These are phyloP conservation scores for Dendrocalamus sinicus DNA, from an alignment of 176 grass and related monocot species.

Conservation along the genomic window DNA sequence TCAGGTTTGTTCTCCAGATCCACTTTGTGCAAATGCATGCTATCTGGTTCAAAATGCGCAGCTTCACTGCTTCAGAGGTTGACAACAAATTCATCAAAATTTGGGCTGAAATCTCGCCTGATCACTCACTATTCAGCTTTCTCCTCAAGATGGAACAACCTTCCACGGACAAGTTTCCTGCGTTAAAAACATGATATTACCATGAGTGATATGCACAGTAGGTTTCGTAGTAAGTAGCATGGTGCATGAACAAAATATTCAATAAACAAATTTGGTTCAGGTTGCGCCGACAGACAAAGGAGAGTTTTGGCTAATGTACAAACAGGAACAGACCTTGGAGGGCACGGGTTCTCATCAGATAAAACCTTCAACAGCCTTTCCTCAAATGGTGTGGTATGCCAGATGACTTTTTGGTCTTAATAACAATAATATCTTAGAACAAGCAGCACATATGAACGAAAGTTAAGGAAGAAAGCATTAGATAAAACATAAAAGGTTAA, in stretches of 20 bases:
- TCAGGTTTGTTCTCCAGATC: neutral
- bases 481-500: neutral
- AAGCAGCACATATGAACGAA: neutral
- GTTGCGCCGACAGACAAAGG: neutral
- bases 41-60: neutral
- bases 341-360: constrained; percentile 50
- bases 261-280: constrained; percentile 3
- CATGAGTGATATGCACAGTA: neutral
- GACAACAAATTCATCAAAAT: neutral
- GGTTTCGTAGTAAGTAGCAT: neutral
- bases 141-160: constrained; percentile 24
- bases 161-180: constrained; percentile 35
- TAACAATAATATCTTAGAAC: constrained; percentile 19
- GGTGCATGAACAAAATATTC: neutral
- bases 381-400: constrained; percentile 78
- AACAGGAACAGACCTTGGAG: constrained; percentile 53
- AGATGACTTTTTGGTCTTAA: constrained; percentile 77
- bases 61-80: neutral
- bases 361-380: constrained; percentile 77
- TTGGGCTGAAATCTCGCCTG: neutral
- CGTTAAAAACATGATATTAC: neutral
- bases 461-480: neutral
- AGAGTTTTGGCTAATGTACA: neutral
- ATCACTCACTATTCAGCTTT: neutral
- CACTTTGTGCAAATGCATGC: neutral